Base-by-base conservation (phyloP, 441 rosid species). In the Erodium texanum region DNA sequence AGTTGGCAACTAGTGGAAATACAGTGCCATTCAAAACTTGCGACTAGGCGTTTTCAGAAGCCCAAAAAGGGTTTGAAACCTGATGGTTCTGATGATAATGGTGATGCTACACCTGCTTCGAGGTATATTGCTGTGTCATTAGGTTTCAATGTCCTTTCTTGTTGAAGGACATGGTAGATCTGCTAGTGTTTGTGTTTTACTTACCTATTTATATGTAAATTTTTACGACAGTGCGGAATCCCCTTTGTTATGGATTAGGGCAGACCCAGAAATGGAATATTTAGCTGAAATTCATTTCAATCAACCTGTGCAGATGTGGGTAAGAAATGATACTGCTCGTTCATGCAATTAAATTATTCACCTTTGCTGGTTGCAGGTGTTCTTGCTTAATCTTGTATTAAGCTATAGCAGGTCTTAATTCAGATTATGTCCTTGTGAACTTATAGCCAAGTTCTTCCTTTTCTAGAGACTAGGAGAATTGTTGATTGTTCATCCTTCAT, bases 241-340 rank as follows among this genome's bases (percentile, higher is more conserved):
- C 20, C 99, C 98, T 32, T 82, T 94, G 73, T 83, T 86, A 61
- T 94, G 99, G 98, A 86, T 94, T 74, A 86, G 97, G 81, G 97
- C 94, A 65, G 99, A 94, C 77, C 97, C 99, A 32, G 99, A 94
- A 81, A 92, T 94, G 94, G 99, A 94, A 79, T 92, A 94, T 76
- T 86, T 94, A 73, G 87, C 98, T 73, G 99, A 92, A 85, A 82
- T 92, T 83, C 94, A 94, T 77, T 86, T 92, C 78, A 92, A 88
- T 80, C 99, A 94, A 85, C 98, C 99, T 73, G 85, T 92, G 64
- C 99, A 89, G 86, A 94, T 92, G 99, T 94, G 99, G 98, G 99
- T 92, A 87, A 83, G 99, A 65, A 32, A 32, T 52, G 10, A 34
- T 34, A 34, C 8, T 34, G 38, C 38, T 34, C 38, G 5, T 34